phyloP scores from a whole-genome alignment of 352 stramenopile genomes.

The Globisporangium yorkense region DNA sequence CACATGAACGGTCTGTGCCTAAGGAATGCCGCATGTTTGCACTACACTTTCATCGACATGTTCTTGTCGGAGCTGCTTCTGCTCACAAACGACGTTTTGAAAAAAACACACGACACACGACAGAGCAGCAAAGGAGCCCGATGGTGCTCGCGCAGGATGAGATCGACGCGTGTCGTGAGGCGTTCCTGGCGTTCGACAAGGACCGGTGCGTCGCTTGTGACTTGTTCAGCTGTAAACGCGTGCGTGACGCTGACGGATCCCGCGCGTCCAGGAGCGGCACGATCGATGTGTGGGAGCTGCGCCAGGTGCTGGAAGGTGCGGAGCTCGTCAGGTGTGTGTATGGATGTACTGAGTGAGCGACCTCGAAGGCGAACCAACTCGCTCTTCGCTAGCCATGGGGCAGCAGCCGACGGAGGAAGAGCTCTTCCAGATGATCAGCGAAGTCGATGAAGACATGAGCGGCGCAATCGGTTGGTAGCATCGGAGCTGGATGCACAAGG shows the following conservation, averaged over 20 bases:
- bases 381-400: slow-evolving; percentile 81
- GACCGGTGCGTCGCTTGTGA: slow-evolving; percentile 49
- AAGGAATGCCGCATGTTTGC: too few species aligned
- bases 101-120: background rate
- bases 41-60: too few species aligned
- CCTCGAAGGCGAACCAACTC: background rate
- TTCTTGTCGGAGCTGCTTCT: too few species aligned
- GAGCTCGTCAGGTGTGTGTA: too few species aligned
- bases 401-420: slow-evolving; percentile 98
- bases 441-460: slow-evolving; percentile 90
- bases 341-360: background rate
- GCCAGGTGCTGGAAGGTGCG: slow-evolving; percentile 90
- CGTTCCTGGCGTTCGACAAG: slow-evolving; percentile 97
- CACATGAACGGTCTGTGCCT: too few species aligned
- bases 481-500: background rate
- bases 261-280: slow-evolving; percentile 68
- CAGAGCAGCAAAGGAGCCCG: background rate
- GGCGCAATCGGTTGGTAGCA: slow-evolving; percentile 80
- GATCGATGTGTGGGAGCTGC: slow-evolving; percentile 94
- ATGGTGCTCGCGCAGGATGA: slow-evolving; percentile 94
- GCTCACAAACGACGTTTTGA: too few species aligned
- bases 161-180: slow-evolving; percentile 94
- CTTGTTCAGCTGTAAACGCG: too few species aligned
- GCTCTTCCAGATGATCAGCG: slow-evolving; percentile 96
- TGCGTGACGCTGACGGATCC: background rate